phyloP scores from a whole-genome alignment of 768 basidiomycete genomes.

The Cystofilobasidium capitatum region DNA sequence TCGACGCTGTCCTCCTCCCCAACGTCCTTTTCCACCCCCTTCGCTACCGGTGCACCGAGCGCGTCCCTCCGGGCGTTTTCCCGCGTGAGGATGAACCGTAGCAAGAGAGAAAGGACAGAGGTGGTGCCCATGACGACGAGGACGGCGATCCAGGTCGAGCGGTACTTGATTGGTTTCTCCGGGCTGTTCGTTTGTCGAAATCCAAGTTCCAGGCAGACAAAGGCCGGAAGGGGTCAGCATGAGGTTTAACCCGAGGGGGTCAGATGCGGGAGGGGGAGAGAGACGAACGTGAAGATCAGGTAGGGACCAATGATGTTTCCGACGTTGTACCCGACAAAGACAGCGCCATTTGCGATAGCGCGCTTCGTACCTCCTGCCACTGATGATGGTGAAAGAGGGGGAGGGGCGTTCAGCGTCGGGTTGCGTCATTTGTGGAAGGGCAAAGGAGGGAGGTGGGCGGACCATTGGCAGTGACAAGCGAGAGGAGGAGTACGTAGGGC shows the following conservation, averaged over 20 bases:
- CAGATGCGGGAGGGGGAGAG: background rate
- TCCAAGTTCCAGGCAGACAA: background rate
- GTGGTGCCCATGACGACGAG: slow-evolving; percentile 37
- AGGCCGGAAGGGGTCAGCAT: background rate
- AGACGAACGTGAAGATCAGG: slow-evolving; percentile 29
- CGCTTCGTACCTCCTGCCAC: slow-evolving; percentile 38
- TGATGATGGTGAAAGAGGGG: no score
- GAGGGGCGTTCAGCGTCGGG: no score
- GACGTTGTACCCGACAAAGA: slow-evolving; percentile 40
- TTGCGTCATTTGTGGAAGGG: no score
- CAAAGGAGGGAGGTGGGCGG: no score
- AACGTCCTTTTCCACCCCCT: background rate
- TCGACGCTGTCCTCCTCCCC: background rate
- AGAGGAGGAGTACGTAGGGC: slow-evolving; percentile 39
- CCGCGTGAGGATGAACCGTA: slow-evolving; percentile 30
- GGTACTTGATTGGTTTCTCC: slow-evolving; percentile 36
- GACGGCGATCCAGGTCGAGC: slow-evolving; percentile 40
- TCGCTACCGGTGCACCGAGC: background rate
- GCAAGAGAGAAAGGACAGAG: slow-evolving; percentile 27
- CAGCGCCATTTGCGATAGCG: slow-evolving; percentile 33
- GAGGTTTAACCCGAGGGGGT: background rate
- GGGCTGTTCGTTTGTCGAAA: slow-evolving; percentile 26
- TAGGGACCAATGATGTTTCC: slow-evolving; percentile 26
- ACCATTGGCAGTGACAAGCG: slow-evolving; percentile 15
- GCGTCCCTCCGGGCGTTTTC: slow-evolving; percentile 34